phyloP scores from a whole-genome alignment of 2,329 filamentous ascomycete species.

The Paecilomyces variotii region DNA sequence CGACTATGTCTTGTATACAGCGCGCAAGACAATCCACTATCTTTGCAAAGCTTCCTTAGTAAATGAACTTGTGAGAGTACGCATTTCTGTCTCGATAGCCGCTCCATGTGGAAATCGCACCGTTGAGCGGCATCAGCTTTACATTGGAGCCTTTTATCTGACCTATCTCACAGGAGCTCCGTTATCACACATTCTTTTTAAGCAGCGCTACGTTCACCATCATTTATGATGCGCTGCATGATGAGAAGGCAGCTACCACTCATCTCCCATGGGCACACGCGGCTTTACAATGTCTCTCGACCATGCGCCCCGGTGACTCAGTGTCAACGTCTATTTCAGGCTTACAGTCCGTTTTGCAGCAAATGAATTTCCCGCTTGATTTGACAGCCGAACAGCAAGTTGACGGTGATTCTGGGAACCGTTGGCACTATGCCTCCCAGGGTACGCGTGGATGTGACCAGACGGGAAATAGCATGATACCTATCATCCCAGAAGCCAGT shows the following conservation, averaged over 20 bases:
- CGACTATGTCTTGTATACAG: slow-evolving; percentile 34
- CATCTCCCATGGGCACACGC: slow-evolving; percentile 38
- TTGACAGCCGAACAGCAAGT: not conserved
- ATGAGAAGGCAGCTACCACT: slow-evolving; percentile 24
- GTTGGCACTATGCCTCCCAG: not conserved
- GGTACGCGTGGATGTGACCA: not conserved
- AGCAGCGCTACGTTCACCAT: slow-evolving; percentile 35
- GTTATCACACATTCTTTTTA: slow-evolving; percentile 39
- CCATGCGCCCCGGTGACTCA: slow-evolving; percentile 25
- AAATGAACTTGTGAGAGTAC: slow-evolving; percentile 34
- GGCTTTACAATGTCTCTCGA: slow-evolving; percentile 27
- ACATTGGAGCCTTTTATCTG: not conserved
- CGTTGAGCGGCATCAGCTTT: not conserved
- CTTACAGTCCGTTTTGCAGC: slow-evolving; percentile 24
- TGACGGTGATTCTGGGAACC: not conserved
- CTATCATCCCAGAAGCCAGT: not conserved
- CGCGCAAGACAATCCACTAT: slow-evolving; percentile 34
- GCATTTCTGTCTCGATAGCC: not conserved
- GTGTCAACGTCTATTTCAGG: slow-evolving; percentile 21
- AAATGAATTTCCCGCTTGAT: slow-evolving; percentile 9
- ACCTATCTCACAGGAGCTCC: slow-evolving; percentile 28
- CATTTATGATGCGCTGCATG: slow-evolving; percentile 38
- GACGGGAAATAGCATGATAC: not conserved
- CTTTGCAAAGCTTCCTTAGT: slow-evolving; percentile 32
- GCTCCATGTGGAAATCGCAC: not conserved